Percentiles rank a stretch among this genome's conserved stretches.
Conservation (phyloP, 805 yeast genomes). For the Metschnikowia henanensis region DNA sequence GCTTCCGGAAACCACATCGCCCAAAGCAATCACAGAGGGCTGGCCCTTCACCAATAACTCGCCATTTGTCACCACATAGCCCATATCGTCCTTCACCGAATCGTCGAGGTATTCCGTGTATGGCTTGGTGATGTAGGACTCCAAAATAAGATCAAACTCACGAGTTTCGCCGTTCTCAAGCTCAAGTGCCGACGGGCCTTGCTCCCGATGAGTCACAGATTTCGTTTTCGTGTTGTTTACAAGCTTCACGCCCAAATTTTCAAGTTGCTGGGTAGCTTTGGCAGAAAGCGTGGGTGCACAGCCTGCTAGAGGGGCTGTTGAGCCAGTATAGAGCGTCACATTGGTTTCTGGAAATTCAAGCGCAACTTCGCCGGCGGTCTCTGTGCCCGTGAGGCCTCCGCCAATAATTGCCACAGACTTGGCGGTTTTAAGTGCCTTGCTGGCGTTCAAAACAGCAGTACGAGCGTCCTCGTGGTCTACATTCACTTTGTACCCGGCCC, state of each 20-base stretch:
- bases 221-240: slow-evolving; percentile 7
- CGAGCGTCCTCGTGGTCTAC: slow-evolving; percentile 17
- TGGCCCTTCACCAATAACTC: slow-evolving; percentile 25
- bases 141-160: slow-evolving; percentile 32
- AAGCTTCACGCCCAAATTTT: slow-evolving; percentile 16
- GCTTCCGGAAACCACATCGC: slow-evolving; percentile 32
- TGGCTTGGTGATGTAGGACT: slow-evolving; percentile 26
- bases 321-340: slow-evolving; percentile 27
- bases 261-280: slow-evolving; percentile 12
- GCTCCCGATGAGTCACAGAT: slow-evolving; percentile 14
- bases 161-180: slow-evolving; percentile 20
- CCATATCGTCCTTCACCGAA: slow-evolving; percentile 23
- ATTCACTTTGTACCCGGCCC: slow-evolving; percentile 28
- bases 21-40: slow-evolving; percentile 32
- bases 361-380: slow-evolving; percentile 39
- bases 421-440: slow-evolving; percentile 21
- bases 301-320: slow-evolving; percentile 10
- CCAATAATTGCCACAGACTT: slow-evolving; percentile 36
- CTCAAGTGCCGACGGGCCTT: slow-evolving; percentile 9
- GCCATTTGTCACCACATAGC: slow-evolving; percentile 31
- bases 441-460: slow-evolving; percentile 18
- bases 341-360: slow-evolving; percentile 14
- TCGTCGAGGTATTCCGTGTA: slow-evolving; percentile 32
- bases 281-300: slow-evolving; percentile 1
- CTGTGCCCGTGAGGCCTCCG: slow-evolving; percentile 42